Evolutionary conservation across 2,329 filamentous ascomycete species (phyloP).

Genomic region (Arthrinium puccinioides): DNA sequence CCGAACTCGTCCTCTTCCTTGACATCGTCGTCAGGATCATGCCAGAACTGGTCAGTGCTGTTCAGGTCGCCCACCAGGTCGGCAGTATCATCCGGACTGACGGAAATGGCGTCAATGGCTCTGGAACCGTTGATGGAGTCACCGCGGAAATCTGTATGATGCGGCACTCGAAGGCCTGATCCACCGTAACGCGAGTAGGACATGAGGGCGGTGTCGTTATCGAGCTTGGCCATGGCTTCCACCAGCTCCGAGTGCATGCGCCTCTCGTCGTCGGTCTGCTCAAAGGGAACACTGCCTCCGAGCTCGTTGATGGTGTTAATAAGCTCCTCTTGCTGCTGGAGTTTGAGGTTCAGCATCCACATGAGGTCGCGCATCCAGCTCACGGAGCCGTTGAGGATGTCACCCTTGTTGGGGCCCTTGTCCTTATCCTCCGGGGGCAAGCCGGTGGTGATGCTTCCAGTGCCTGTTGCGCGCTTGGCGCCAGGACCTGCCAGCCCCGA

Average conservation of each 20-base stretch:
- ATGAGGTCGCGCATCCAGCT: slow-evolving; percentile 96
- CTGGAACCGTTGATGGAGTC: slow-evolving; percentile 55
- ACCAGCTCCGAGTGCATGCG: slow-evolving; percentile 92
- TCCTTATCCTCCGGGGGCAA: slow-evolving; percentile 95
- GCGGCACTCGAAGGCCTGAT: slow-evolving; percentile 81
- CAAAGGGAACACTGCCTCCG: slow-evolving; percentile 71
- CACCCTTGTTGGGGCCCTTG: slow-evolving; percentile 97
- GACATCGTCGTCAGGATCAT: slow-evolving; percentile 68
- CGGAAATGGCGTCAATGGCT: slow-evolving; percentile 35
- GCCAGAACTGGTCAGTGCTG: slow-evolving; percentile 53
- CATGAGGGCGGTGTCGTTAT: slow-evolving; percentile 67
- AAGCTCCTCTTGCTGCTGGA: slow-evolving; percentile 83
- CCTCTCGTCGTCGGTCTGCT: slow-evolving; percentile 83
- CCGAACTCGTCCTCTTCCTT: slow-evolving; percentile 89
- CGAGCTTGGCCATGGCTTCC: slow-evolving; percentile 67
- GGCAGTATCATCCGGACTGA: slow-evolving; percentile 42
- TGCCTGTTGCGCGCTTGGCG: slow-evolving; percentile 69
- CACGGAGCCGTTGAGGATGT: slow-evolving; percentile 94
- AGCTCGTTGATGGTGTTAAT: slow-evolving; percentile 66
- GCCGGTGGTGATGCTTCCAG: slow-evolving; percentile 84
- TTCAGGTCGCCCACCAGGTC: slow-evolving; percentile 37
- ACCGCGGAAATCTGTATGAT: slow-evolving; percentile 86
- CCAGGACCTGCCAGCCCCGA: slow-evolving; percentile 81
- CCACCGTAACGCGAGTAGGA: slow-evolving; percentile 78
- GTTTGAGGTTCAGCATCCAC: slow-evolving; percentile 89